phyloP scores from a whole-genome alignment of 2,329 filamentous ascomycete genomes.

The Pseudonectria buxi region DNA sequence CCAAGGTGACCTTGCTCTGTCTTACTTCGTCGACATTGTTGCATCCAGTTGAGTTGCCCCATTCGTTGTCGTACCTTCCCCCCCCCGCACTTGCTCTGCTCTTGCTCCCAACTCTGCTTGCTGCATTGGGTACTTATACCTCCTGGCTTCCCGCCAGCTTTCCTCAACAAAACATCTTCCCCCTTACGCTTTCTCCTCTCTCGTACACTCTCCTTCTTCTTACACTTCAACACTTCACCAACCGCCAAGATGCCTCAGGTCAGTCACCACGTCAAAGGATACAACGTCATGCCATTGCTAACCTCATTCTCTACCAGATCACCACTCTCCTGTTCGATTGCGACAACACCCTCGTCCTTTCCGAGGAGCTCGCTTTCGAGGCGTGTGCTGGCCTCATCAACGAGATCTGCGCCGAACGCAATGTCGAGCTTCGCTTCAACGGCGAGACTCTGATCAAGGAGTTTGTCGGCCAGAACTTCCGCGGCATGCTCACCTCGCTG shows the following conservation, averaged over 20 bases:
- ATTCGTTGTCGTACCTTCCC: no score
- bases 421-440: conserved; percentile 63
- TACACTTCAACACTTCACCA: conserved; percentile 6
- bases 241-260: conserved; percentile 30
- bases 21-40: no score
- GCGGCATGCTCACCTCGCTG: conserved; percentile 76
- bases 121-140: no score
- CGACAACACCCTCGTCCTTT: conserved; percentile 91
- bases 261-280: conserved; percentile 5
- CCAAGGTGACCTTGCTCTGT: no score
- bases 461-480: conserved; percentile 93
- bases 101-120: no score
- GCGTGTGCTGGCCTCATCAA: conserved; percentile 87
- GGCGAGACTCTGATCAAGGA: conserved; percentile 72
- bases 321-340: conserved; percentile 69
- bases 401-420: conserved; percentile 65
- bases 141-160: background rate
- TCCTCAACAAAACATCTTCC: conserved; percentile 39
- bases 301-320: conserved; percentile 37
- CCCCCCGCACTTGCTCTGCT: no score
- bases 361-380: conserved; percentile 85
- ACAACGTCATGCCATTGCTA: background rate
- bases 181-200: conserved; percentile 9
- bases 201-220: conserved; percentile 4
- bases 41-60: no score